Evolutionary conservation across 805 yeast genomes (phyloP).

Genomic region (Saturnispora galanensis): DNA sequence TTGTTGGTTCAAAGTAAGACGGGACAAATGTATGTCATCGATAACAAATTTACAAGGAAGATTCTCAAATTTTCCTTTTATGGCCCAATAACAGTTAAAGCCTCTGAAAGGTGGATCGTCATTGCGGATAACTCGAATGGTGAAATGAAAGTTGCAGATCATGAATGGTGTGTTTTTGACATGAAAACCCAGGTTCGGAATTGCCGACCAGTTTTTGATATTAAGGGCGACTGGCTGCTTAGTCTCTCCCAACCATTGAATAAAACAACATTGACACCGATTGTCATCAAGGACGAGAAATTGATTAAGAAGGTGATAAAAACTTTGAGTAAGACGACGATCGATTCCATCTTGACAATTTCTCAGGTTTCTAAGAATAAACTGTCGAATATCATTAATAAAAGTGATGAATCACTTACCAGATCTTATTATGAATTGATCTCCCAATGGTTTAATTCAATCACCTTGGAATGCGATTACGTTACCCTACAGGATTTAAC

Average conservation of each 20-base stretch:
- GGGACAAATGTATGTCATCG: not conserved
- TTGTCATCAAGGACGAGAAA: slow-evolving; percentile 37
- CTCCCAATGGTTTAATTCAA: slow-evolving; percentile 21
- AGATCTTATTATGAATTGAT: slow-evolving; percentile 18
- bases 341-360: slow-evolving; percentile 31
- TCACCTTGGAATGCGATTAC: slow-evolving; percentile 24
- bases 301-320: slow-evolving; percentile 39
- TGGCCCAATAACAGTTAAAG: not conserved
- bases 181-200: slow-evolving; percentile 20
- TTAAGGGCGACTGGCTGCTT: slow-evolving; percentile 41
- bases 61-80: not conserved
- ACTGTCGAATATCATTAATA: slow-evolving; percentile 26
- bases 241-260: slow-evolving; percentile 17
- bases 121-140: slow-evolving; percentile 16
- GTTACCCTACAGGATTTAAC: slow-evolving; percentile 40
- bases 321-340: slow-evolving; percentile 40
- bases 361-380: slow-evolving; percentile 41
- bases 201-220: slow-evolving; percentile 36
- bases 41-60: not conserved
- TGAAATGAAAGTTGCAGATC: slow-evolving; percentile 10
- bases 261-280: slow-evolving; percentile 30
- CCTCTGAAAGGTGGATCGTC: slow-evolving; percentile 10
- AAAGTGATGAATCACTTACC: not conserved
- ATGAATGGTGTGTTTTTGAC: not conserved
- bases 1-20: not conserved